A percentile compares a stretch with the other conserved stretches of the same genome.
phyloP scores from a whole-genome alignment of 2,329 filamentous ascomycete species.

The Laburnicola sp. region DNA sequence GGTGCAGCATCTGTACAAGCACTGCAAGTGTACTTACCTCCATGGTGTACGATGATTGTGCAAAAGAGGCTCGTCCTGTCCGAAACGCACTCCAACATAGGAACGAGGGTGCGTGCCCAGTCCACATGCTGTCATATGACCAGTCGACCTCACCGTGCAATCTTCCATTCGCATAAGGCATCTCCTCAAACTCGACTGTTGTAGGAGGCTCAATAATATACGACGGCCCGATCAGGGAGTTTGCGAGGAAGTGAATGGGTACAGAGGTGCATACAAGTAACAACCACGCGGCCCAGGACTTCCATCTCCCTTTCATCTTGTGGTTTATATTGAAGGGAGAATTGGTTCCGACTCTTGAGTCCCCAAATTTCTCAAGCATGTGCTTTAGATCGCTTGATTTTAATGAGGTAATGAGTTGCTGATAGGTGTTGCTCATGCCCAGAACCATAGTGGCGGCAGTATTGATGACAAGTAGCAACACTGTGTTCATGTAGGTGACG shows the following conservation, averaged over 20 bases:
- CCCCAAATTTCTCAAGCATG: slow-evolving; percentile 33
- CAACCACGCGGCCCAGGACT: slow-evolving; percentile 32
- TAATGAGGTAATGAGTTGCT: slow-evolving; percentile 35
- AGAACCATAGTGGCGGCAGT: slow-evolving; percentile 36
- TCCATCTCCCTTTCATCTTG: slow-evolving; percentile 25
- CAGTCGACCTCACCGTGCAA: neutral
- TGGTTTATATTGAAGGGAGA: slow-evolving; percentile 38
- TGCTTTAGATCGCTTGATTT: slow-evolving; percentile 30
- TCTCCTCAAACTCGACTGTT: slow-evolving; percentile 17
- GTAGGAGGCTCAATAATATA: slow-evolving; percentile 19
- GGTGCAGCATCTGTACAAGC: too few relatives aligned
- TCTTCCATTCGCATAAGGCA: neutral
- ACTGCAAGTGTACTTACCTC: neutral
- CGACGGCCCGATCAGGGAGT: slow-evolving; percentile 34
- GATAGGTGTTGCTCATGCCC: slow-evolving; percentile 40
- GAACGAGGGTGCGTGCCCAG: slow-evolving; percentile 13
- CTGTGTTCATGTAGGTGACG: slow-evolving; percentile 27
- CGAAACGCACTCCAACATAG: slow-evolving; percentile 31
- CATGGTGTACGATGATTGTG: slow-evolving; percentile 7
- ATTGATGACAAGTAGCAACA: slow-evolving; percentile 33
- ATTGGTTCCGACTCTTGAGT: slow-evolving; percentile 38
- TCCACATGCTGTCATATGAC: neutral
- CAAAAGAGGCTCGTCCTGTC: slow-evolving; percentile 24
- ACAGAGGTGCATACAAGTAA: slow-evolving; percentile 30
- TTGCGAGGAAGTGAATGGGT: slow-evolving; percentile 36